Evolutionary conservation across 2,329 filamentous ascomycete genomes (phyloP).

Genomic region (Sclerotiophoma versabilis): DNA sequence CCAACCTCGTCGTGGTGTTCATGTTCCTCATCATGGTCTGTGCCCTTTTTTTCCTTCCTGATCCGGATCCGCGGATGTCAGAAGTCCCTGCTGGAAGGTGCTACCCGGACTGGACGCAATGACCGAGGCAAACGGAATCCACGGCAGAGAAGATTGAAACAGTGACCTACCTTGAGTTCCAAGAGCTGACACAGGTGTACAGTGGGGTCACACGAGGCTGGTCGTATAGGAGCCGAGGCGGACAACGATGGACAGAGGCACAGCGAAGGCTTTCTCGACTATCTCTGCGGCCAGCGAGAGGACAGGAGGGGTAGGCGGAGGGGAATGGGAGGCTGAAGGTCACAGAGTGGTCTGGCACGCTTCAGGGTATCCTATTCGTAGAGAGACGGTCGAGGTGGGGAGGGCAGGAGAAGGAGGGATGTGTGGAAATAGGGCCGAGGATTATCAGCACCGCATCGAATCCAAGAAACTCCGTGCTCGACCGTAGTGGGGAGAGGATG

Average conservation of each 20-base stretch:
- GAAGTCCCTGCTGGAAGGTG: slow-evolving; percentile 7
- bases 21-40: slow-evolving; percentile 17
- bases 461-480: slow-evolving; percentile 49
- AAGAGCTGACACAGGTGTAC: slow-evolving; percentile 28
- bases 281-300: slow-evolving; percentile 43
- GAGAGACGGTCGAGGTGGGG: slow-evolving; percentile 43
- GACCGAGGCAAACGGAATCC: slow-evolving; percentile 8
- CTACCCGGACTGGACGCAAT: slow-evolving; percentile 3
- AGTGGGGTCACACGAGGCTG: slow-evolving; percentile 36
- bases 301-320: slow-evolving; percentile 32
- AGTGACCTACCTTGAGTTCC: slow-evolving; percentile 39
- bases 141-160: slow-evolving; percentile 21
- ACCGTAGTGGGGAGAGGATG: slow-evolving; percentile 42
- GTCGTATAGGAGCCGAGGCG: slow-evolving; percentile 31
- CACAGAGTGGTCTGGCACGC: slow-evolving; percentile 40
- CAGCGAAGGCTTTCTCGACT: slow-evolving; percentile 24
- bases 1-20: slow-evolving; percentile 6
- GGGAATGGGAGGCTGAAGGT: slow-evolving; percentile 29
- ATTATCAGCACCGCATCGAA: slow-evolving; percentile 48
- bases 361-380: slow-evolving; percentile 41
- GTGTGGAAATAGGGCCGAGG: slow-evolving; percentile 45
- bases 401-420: slow-evolving; percentile 47
- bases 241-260: slow-evolving; percentile 46
- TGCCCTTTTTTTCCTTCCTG: slow-evolving; percentile 12
- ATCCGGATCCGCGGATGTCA: slow-evolving; percentile 12